phyloP scores from a whole-genome alignment of 2,329 filamentous ascomycete genomes.

The Myrmaecium sp. region DNA sequence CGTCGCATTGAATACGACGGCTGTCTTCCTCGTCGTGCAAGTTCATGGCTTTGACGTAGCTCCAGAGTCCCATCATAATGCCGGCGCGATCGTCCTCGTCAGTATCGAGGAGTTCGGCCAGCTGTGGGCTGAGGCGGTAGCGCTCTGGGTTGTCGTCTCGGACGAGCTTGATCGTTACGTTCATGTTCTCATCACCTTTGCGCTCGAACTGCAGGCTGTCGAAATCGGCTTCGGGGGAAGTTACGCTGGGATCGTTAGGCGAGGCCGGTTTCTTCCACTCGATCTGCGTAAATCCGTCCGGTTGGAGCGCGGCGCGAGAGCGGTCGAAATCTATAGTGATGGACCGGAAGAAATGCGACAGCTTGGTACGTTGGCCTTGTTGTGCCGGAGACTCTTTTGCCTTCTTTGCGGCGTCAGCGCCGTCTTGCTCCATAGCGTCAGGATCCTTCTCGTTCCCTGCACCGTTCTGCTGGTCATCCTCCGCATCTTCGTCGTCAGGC shows the following conservation, averaged over 20 bases:
- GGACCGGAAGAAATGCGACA: slow-evolving; percentile 71
- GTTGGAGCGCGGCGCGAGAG: slow-evolving; percentile 47
- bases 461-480: slow-evolving; percentile 9
- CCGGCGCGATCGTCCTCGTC: slow-evolving; percentile 75
- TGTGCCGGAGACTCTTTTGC: slow-evolving; percentile 10
- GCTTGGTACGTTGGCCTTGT: slow-evolving; percentile 30
- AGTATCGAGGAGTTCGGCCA: slow-evolving; percentile 75
- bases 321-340: slow-evolving; percentile 48
- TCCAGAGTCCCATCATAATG: slow-evolving; percentile 83
- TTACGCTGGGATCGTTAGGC: slow-evolving; percentile 32
- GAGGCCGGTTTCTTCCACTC: slow-evolving; percentile 80
- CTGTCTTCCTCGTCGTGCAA: slow-evolving; percentile 93
- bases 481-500: slow-evolving; percentile 28
- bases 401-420: slow-evolving; percentile 12
- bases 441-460: slow-evolving; percentile 22
- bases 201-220: slow-evolving; percentile 86
- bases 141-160: slow-evolving; percentile 76
- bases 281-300: slow-evolving; percentile 43
- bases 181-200: slow-evolving; percentile 79
- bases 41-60: slow-evolving; percentile 74
- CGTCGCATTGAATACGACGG: slow-evolving; percentile 79
- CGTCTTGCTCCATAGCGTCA: slow-evolving; percentile 46
- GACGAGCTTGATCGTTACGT: slow-evolving; percentile 73
- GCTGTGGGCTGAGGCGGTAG: slow-evolving; percentile 58
- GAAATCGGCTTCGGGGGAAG: slow-evolving; percentile 55